Evolutionary conservation across 495 filamentous ascomycete species (phyloP), one percentile per base, ranked within the genome.

Genomic region (Cercophora scortea): DNA sequence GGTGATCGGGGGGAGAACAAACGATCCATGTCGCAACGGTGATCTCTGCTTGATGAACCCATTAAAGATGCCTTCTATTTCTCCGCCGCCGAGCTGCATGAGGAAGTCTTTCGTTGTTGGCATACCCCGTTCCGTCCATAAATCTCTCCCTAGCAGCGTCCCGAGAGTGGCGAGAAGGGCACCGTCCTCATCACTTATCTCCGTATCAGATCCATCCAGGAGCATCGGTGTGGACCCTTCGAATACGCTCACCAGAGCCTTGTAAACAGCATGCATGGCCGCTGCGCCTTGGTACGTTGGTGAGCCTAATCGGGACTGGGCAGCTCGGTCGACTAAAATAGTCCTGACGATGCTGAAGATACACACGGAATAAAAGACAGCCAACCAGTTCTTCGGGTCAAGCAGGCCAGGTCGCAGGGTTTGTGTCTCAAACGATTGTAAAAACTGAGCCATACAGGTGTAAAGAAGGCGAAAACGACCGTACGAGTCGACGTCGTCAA

Each of bases 281-380:
- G 59, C 50, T 9, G 66, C 59, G 0, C 60, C 65, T 13, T 61
- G 43, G 4, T 70, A 56, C n/a, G 66, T 55, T 32, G 65, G 62
- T n/a, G 70, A 65, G 19, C 45, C 42, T 25, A 62, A 47, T 36
- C 67, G 60, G 2, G 61, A 59, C 44, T 68, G 67, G 35, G 69
- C 63, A 15, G 69, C 68, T 12, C 73, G 55, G 50, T 77, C 74
- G 10, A 69, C 66, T 11, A 76, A 55, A 1, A 77, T 61, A 7
- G 74, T 75, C 49, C 68, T 69, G 35, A 75, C 69, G n/a, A 75
- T 58, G 59, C 71, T 75, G 49, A 77, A 77, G 39, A 77, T 73
- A 56, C 73, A 76, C 32, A 77, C 59, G 5, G 74, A 74, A 49
- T 71, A 61, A 47, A 77, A 73, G 17, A 65, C 52, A n/a, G 74